Base-by-base conservation (phyloP, 257 asterid species). In the Anisodus tanguticus region DNA sequence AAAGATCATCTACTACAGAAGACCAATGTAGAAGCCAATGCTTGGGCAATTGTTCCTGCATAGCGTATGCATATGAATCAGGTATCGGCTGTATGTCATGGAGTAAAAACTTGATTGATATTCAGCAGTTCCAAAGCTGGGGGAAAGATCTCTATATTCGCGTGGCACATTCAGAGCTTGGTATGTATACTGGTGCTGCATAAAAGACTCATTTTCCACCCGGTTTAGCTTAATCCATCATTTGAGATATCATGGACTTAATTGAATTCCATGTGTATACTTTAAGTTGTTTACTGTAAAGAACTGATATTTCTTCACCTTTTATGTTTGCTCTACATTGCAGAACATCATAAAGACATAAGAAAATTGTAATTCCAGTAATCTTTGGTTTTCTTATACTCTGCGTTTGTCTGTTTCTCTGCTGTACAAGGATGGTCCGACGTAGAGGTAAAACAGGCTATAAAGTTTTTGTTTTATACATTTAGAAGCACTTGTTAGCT, bases 131-230 rank as follows among this genome's bases (percentile, higher is more conserved):
- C 68, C 6, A 82, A 60, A 51, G 63, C 15, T 88, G 83, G 62
- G 93, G 93, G 17, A 55, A 31, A 47, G 89, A 88, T 88, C 90
- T 92, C 31, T 86, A 88, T 85, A 53, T 92, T 67, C 93, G 94
- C 3, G 84, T 93, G 58, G 84, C 88, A 1, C n/a, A 82, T 85
- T 91, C 97, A 1, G 93, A 90, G 68, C 86, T 90, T 8, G 94
- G 94, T 92, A 91, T 41, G 69, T 37, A n/a, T 41, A n/a, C 39
- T 41, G 58, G 37, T 80, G 54, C 16, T 64, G 4, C 10, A 80
- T n/a, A 41, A 3, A 43, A 80, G 59, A 39, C 74, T 59, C 37
- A 1, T 17, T 19, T 2, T 47, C 70, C 3, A 15, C 77, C 53
- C 53, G 15, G 31, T 15, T 55, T 58, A 9, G 22, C 57, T 80